Evolutionary conservation across 2,329 filamentous ascomycete species (phyloP), one percentile per base, ranked within the genome.

Genomic region (Penicillium olsonii): DNA sequence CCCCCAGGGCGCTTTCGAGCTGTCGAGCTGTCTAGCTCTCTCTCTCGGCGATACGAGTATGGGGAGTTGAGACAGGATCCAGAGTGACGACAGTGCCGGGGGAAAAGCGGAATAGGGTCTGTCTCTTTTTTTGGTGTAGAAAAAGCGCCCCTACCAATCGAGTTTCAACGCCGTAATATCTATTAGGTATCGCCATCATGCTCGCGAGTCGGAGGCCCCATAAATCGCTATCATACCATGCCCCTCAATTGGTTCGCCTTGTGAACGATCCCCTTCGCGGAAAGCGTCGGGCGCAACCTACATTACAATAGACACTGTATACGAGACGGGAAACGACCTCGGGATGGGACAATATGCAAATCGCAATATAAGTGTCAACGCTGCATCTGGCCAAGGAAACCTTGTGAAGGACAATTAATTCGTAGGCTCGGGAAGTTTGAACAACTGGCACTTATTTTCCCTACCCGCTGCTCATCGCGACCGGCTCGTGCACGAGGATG

Each of bases 251-350:
- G 50, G 50, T 27, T 47, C 40, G 18, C 15, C 19, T 43, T 6
- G 20, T 27, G 34, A 26, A 51, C 42, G 26, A 42, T 29, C 42
- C 24, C 54, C 58, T 44, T 56, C 60, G 61, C 62, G 57, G 54
- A 60, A 62, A 60, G 60, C 62, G 61, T 59, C 53, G 49, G 47
- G 42, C 18, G n/a, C 20, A 24, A 34, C 39, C 45, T 49, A 37
- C 42, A 3, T 33, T 15, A 24, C 22, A 24, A 24, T 24, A 24
- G 14, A 24, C 17, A 40, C 18, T 37, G 31, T 37, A 52, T 43
- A 47, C 37, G 51, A 45, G 45, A 52, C 37, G 42, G 37, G 33
- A 37, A 11, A 41, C 22, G 15, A 29, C 14, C n/a, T n/a, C n/a
- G n/a, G n/a, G n/a, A 27, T 40, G 42, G 24, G 22, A 37, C 3